Evolutionary conservation across 352 stramenopile species (phyloP).

Genomic region (Globisporangium middletonii): DNA sequence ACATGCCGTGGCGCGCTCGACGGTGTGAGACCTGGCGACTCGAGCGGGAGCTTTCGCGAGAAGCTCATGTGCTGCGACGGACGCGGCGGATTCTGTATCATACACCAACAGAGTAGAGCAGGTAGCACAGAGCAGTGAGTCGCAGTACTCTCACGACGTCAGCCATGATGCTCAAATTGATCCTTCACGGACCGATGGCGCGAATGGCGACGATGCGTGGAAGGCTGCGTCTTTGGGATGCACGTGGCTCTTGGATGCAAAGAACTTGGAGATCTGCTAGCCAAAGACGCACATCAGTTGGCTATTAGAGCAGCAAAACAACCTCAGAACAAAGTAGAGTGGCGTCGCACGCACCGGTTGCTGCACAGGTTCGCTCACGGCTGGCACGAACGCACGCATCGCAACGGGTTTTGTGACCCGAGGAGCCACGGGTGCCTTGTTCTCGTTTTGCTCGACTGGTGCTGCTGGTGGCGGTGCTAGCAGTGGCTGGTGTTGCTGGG

Average conservation of each 20-base stretch:
- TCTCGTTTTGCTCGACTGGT: conserved; percentile 8
- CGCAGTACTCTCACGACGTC: background rate
- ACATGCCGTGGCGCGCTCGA: background rate
- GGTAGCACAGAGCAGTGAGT: no score
- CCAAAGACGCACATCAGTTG: conserved; percentile 2
- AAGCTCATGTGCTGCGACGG: conserved; percentile 5
- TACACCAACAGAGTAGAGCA: no score
- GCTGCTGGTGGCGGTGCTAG: no score
- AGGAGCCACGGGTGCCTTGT: background rate
- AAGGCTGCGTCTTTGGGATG: background rate
- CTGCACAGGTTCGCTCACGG: background rate
- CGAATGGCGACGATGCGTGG: background rate
- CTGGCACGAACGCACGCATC: conserved; percentile 4
- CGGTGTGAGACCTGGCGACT: conserved; percentile 6
- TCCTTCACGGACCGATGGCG: conserved; percentile 1
- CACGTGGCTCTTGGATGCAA: background rate
- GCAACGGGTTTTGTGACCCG: conserved; percentile 11
- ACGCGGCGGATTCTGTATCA: no score
- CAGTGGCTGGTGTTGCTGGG: background rate
- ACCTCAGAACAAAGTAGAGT: no score
- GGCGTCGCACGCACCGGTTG: conserved; percentile 1
- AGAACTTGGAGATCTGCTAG: conserved; percentile 1
- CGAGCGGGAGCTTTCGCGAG: conserved; percentile 6
- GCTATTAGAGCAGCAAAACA: no score
- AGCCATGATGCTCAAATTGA: background rate